Evolutionary conservation across 2,329 filamentous ascomycete genomes (phyloP), one percentile per base, ranked within the genome.

Genomic region (Phyllosticta paracitricarpa): DNA sequence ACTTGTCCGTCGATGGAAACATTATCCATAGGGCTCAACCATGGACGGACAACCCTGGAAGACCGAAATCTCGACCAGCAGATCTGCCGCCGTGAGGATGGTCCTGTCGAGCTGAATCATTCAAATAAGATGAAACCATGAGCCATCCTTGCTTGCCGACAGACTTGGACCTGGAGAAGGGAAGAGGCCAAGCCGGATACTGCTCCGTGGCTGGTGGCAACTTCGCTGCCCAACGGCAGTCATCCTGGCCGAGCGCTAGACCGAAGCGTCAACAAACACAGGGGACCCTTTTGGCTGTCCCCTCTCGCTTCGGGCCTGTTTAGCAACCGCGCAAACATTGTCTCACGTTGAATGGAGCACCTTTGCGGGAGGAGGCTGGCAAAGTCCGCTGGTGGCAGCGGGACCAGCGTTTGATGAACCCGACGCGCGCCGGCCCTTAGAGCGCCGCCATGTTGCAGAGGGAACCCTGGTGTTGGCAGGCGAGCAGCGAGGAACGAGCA

Each of bases 221-320:
- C 9, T 53, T 5, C 19, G n/a, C 54, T 56, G 58, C 58, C 58
- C 58, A 60, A 56, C 58, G 54, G 52, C 58, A 56, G 40, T 48
- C 40, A 48, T 48, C 40, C 40, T 48, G 40, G 40, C 14, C 40
- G 58, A 30, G 51, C 51, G 28, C 35, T 60, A 25, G 22, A 56
- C 40, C 52, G 48, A 48, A 35, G 54, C 54, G 53, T 54, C 40
- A 30, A 26, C 19, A 30, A 35, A 52, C 40, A 48, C 40, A 48
- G 40, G 40, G 40, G 40, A 48, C 40, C 40, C 40, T 48, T 48
- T 48, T 19, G 40, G 40, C 40, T n/a, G 17, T 40, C 17, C 17
- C 40, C 40, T 48, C 40, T 48, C 40, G 40, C 40, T 48, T 48
- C 40, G 14, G 40, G 17, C 40, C 40, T 48, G 40, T 48, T 48